Evolutionary conservation across 441 rosid genomes (phyloP).

Genomic region (Lepidium campestre): DNA sequence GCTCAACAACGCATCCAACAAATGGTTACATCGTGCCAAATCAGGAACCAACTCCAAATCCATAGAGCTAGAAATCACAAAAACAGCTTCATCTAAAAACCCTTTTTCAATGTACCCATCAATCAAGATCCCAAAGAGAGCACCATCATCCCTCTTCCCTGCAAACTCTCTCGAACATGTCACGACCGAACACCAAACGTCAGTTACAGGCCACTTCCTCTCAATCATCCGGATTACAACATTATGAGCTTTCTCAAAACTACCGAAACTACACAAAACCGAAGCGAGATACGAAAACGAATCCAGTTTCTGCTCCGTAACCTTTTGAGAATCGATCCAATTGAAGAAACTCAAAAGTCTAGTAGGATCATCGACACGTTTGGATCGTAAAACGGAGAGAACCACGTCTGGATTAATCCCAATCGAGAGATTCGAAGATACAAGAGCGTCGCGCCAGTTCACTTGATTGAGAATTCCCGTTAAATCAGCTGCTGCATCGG

Average conservation of each 20-base stretch:
- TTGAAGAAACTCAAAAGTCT: constrained; percentile 59
- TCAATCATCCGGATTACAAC: constrained; percentile 44
- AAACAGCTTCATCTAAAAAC: constrained; percentile 46
- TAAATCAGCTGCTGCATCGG: constrained; percentile 40
- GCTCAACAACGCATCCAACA: constrained; percentile 60
- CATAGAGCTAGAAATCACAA: constrained; percentile 34
- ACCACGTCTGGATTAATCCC: constrained; percentile 59
- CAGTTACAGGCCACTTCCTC: constrained; percentile 34
- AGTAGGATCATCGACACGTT: constrained; percentile 41
- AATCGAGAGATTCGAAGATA: constrained; percentile 30
- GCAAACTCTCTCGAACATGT: constrained; percentile 34
- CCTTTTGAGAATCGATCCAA: constrained; percentile 41
- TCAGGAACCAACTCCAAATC: constrained; percentile 35
- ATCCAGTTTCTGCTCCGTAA: constrained; percentile 36
- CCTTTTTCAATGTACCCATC: constrained; percentile 49
- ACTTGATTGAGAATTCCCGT: constrained; percentile 33
- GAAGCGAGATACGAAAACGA: constrained; percentile 56
- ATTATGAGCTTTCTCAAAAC: constrained; percentile 33
- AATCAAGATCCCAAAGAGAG: constrained; percentile 48
- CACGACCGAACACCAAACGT: constrained; percentile 43
- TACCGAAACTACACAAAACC: constrained; percentile 43
- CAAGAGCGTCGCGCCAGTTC: constrained; percentile 47
- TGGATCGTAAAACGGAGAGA: constrained; percentile 47
- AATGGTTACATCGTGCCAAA: constrained; percentile 45
- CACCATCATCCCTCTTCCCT: constrained; percentile 25